Conservation (phyloP, 2,329 filamentous ascomycete species). For the Teratosphaeriaceae sp. region DNA sequence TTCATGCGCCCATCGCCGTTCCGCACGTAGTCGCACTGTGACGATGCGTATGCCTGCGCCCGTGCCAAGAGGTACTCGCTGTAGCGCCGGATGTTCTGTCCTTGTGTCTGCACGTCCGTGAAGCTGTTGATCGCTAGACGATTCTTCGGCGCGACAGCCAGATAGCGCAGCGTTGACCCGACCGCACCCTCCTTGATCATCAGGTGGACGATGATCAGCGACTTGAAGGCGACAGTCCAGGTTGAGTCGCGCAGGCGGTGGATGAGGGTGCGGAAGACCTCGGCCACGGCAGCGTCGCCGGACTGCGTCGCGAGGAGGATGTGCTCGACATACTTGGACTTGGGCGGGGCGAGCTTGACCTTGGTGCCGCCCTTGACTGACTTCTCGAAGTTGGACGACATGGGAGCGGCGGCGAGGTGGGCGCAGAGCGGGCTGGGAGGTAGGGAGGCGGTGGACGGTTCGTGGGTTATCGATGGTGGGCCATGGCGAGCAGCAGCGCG, state of each 20-base stretch:
- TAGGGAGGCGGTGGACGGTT: background rate
- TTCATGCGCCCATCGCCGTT: constrained; percentile 76
- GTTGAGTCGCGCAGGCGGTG: constrained; percentile 87
- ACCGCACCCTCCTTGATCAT: constrained; percentile 95
- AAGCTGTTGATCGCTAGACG: constrained; percentile 84
- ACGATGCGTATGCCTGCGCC: constrained; percentile 73
- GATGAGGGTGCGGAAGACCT: constrained; percentile 90
- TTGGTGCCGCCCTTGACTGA: constrained; percentile 98
- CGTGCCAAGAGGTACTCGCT: constrained; percentile 78
- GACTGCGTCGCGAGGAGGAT: constrained; percentile 93
- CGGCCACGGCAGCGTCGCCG: constrained; percentile 87
- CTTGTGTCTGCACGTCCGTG: constrained; percentile 91
- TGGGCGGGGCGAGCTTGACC: constrained; percentile 87
- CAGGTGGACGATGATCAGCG: constrained; percentile 87
- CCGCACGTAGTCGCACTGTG: constrained; percentile 84
- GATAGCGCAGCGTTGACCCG: constrained; percentile 78
- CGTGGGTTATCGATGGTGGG: constrained; percentile 3
- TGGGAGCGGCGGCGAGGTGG: constrained; percentile 28
- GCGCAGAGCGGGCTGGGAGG: background rate
- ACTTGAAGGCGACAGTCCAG: constrained; percentile 99
- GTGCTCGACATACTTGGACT: constrained; percentile 99
- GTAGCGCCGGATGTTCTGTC: constrained; percentile 89
- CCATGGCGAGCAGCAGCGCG: too few relatives aligned
- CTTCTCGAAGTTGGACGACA: constrained; percentile 94
- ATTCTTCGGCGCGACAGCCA: constrained; percentile 69